These are phyloP conservation scores for Rutstroemia sp. DNA, from an alignment of 2,329 filamentous ascomycete genomes.

Conservation along the genomic window DNA sequence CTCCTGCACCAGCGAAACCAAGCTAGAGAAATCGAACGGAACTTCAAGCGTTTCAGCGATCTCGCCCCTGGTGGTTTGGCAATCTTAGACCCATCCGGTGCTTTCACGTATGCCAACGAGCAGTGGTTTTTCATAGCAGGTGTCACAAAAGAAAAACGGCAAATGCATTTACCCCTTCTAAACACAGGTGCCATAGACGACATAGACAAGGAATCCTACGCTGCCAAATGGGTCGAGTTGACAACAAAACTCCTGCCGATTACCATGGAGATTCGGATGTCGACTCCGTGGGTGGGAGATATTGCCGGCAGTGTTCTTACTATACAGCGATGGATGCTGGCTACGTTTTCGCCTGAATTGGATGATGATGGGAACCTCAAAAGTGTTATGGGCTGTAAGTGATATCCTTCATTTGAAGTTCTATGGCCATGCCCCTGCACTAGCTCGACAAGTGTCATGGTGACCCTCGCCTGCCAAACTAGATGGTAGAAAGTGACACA, in stretches of 20 bases:
- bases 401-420: conserved; percentile 35
- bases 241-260: background rate
- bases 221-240: conserved; percentile 9
- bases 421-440: conserved; percentile 54
- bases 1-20: conserved; percentile 56
- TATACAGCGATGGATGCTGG: conserved; percentile 72
- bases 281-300: conserved; percentile 36
- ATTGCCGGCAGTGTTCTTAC: conserved; percentile 52
- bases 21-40: conserved; percentile 59
- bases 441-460: background rate
- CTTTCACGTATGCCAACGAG: conserved; percentile 48
- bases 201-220: conserved; percentile 25
- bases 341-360: conserved; percentile 69
- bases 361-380: conserved; percentile 57
- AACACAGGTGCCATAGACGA: conserved; percentile 62
- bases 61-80: conserved; percentile 56
- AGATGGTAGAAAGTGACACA: too few relatives aligned
- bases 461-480: background rate
- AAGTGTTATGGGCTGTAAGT: conserved; percentile 56
- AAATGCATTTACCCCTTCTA: too few relatives aligned
- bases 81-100: conserved; percentile 10
- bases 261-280: conserved; percentile 7
- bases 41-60: conserved; percentile 75
- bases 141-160: background rate
- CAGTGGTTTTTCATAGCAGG: conserved; percentile 38